Evolutionary conservation across 257 asterid genomes (phyloP).

Genomic region (Jacaranda copaia): DNA sequence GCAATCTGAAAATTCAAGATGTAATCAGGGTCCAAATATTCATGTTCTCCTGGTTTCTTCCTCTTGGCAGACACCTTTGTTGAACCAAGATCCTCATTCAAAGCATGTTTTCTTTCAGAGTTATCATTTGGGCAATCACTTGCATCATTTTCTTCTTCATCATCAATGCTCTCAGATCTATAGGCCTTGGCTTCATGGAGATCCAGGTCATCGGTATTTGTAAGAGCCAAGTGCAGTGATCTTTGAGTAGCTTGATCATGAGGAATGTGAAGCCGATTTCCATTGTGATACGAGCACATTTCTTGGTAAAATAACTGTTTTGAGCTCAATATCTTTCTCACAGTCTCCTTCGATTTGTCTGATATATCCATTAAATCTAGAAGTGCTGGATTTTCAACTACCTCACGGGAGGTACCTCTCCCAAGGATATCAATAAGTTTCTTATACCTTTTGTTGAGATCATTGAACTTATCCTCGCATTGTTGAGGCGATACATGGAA

Average conservation of each 20-base stretch:
- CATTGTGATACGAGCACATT: slow-evolving; percentile 37
- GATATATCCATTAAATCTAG: slow-evolving; percentile 33
- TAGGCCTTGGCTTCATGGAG: slow-evolving; percentile 18
- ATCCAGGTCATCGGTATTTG: slow-evolving; percentile 15
- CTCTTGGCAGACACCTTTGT: slow-evolving; percentile 23
- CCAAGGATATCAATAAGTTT: slow-evolving; percentile 43
- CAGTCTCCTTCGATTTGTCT: slow-evolving; percentile 33
- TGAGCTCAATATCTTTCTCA: slow-evolving; percentile 35
- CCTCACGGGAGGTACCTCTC: slow-evolving; percentile 38
- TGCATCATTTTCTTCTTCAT: slow-evolving; percentile 18
- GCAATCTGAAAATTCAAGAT: slow-evolving; percentile 7
- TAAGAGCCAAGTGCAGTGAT: slow-evolving; percentile 32
- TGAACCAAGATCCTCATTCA: slow-evolving; percentile 19
- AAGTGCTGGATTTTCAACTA: slow-evolving; percentile 36
- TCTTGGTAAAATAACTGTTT: slow-evolving; percentile 37
- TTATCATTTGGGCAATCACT: slow-evolving; percentile 30
- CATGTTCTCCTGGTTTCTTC: slow-evolving; percentile 29
- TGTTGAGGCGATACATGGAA: slow-evolving; percentile 37
- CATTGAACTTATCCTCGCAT: slow-evolving; percentile 20
- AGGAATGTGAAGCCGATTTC: slow-evolving; percentile 28
- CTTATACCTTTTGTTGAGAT: slow-evolving; percentile 40
- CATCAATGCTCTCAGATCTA: not conserved
- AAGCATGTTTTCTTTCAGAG: slow-evolving; percentile 9
- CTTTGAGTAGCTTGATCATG: slow-evolving; percentile 34
- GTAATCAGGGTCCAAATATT: slow-evolving; percentile 19